Base-by-base conservation (phyloP, 192 early-diverging fungal genomes). In the Coemansia brasiliensis region DNA sequence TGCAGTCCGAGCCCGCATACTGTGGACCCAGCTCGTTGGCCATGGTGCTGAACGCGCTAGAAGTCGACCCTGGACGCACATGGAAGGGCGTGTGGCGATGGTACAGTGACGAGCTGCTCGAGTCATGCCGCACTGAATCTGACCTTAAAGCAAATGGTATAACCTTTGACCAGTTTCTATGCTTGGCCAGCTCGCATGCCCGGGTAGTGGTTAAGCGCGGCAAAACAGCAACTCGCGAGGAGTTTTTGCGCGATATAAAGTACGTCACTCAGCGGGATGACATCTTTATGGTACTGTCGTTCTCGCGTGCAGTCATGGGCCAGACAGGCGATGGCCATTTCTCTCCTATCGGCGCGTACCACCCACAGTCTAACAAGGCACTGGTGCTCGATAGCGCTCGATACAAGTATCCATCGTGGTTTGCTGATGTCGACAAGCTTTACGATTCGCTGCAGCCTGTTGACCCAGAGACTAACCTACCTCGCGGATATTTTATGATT, bases 281-380 rank as follows among this genome's bases (percentile, higher is more conserved):
- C 44, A 72, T 82, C 32, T 91, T 89, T 59, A 92, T 96, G 86
- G 92, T 98, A 1, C 79, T 94, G 39, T 92, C 90, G 1, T 98
- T 94, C 61, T 90, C 87, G 0, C 81, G 95, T 12, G 77, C 82
- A 18, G 60, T 79, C 0, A 79, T 98, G 22, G 80, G 82, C 10
- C 94, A 95, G 70, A 98, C 94, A 2, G 95, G 95, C 25, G 94
- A 96, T 63, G 95, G 94, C 1, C 94, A 97, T 57, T 97, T 94
- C 52, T 87, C 78, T n/a, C 95, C 95, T 15, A 87, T 98, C 57
- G 92, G 88, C 9, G 92, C 85, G 4, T 95, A 89, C 60, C 85
- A 92, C 44, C 78, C 84, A 10, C 85, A 72, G n/a, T 68, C 79
- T 5, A 83, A 90, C 51, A 83, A 82, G 62, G 91, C 86, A 4